Conservation (phyloP, 495 filamentous ascomycete genomes). For the Endocarpon pusillum region DNA sequence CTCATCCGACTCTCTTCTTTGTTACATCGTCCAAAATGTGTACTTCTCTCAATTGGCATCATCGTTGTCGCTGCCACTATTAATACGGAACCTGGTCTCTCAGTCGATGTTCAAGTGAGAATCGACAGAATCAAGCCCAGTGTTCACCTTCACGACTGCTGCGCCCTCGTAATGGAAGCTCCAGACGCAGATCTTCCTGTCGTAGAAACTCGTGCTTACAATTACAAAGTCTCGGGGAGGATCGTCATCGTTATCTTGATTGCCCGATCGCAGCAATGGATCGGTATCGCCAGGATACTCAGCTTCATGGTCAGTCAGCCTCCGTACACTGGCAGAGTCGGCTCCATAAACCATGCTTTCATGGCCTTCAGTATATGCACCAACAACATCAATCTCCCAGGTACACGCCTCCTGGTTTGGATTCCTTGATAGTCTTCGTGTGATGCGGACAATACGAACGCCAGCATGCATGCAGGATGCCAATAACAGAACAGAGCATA, state of each 20-base stretch:
- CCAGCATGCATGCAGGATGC: conserved; percentile 93
- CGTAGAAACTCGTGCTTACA: conserved; percentile 83
- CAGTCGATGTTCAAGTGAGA: too few relatives aligned
- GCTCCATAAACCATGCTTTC: conserved; percentile 93
- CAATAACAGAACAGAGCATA: conserved; percentile 38
- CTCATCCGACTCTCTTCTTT: too few relatives aligned
- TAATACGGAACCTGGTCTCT: too few relatives aligned
- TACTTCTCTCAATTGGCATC: too few relatives aligned
- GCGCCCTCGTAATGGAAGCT: too few relatives aligned
- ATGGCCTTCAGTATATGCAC: conserved; percentile 70
- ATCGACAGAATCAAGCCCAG: too few relatives aligned
- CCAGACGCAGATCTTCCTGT: conserved; percentile 71
- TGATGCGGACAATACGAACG: conserved; percentile 44
- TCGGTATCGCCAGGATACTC: conserved; percentile 3
- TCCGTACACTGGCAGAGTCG: conserved; percentile 40
- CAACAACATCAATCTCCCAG: conserved; percentile 51
- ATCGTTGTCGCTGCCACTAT: too few relatives aligned
- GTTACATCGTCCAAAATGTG: too few relatives aligned
- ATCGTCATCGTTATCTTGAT: too few relatives aligned
- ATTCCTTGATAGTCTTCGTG: conserved; percentile 6
- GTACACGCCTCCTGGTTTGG: conserved; percentile 9
- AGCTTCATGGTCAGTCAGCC: conserved; percentile 4
- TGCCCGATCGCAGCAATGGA: too few relatives aligned
- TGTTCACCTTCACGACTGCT: too few relatives aligned
- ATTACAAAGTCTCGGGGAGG: too few relatives aligned